A percentile compares a stretch with the other conserved stretches of the same genome.
These are phyloP conservation scores for Aspergillus texensis DNA, from an alignment of 2,329 filamentous ascomycete genomes.

Conservation along the genomic window DNA sequence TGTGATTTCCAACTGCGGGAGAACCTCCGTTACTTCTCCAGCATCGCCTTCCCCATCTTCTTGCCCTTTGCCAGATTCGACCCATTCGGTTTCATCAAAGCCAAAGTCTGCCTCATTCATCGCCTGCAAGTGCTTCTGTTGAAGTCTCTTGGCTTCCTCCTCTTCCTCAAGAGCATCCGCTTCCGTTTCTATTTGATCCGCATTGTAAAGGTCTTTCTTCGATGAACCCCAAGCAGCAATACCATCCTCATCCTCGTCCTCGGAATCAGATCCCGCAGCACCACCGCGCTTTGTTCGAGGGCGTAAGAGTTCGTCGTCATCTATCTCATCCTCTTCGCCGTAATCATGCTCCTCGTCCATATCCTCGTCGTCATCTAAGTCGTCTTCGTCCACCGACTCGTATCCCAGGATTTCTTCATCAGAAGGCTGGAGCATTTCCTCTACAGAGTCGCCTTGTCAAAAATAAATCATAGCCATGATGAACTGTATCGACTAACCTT, in stretches of 20 bases:
- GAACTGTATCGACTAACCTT: constrained; percentile 50
- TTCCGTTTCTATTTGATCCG: constrained; percentile 73
- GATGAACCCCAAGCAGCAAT: constrained; percentile 82
- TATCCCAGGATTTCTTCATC: constrained; percentile 66
- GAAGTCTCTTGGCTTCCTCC: constrained; percentile 80
- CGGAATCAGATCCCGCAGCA: constrained; percentile 24
- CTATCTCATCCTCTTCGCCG: constrained; percentile 35
- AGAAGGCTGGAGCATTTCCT: constrained; percentile 59
- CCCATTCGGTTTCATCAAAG: constrained; percentile 88
- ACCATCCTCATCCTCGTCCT: constrained; percentile 54
- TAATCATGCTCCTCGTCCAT: constrained; percentile 41
- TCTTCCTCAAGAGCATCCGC: constrained; percentile 87
- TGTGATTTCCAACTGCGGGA: constrained; percentile 80
- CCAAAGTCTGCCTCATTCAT: constrained; percentile 93
- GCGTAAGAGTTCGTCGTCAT: constrained; percentile 28
- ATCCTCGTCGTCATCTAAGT: constrained; percentile 42
- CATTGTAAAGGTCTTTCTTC: constrained; percentile 89
- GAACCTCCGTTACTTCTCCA: constrained; percentile 78
- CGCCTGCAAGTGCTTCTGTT: constrained; percentile 85
- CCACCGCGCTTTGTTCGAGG: constrained; percentile 24
- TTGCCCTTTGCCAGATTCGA: constrained; percentile 54
- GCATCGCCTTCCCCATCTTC: constrained; percentile 50
- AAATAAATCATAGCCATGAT: neutral
- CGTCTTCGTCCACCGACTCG: constrained; percentile 52
- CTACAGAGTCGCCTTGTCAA: constrained; percentile 39